Evolutionary conservation across 345 rosid species (phyloP), one percentile per base, ranked within the genome.

Genomic region (Noccaea caerulescens): DNA sequence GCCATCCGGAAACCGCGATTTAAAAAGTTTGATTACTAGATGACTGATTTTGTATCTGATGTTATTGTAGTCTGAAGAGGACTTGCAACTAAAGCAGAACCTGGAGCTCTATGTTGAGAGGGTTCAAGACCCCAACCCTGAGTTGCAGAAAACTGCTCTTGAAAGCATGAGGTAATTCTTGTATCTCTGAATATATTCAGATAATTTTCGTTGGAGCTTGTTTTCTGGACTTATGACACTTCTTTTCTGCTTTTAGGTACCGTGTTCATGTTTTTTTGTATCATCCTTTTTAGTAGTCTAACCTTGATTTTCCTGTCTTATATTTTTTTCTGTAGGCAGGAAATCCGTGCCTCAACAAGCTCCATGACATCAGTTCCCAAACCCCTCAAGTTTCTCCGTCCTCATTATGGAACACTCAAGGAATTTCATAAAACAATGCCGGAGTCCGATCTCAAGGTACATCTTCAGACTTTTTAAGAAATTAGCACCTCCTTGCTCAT

Each of bases 341-440:
- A 91, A 76, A 92, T 94, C 27, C 87, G 97, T 18, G 86, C 88
- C 25, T 79, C 99, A 58, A 94, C 98, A 4, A 91, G 98, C 80
- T 94, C 99, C 27, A 91, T 94, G 99, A 94, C 99, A 18, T 91
- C 98, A 30, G 98, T 91, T 76, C 99, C 98, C 16, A 94, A 94
- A 82, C 98, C 97, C 7, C 84, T 94, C 69, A 94, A 91, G 83
- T 94, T 94, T 83, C 98, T 94, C 44, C 90, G 98, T 18, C 97
- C 97, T 37, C 97, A 94, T 82, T 94, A 91, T 81, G 98, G 86
- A 81, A 80, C 91, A 59, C 84, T 94, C 8, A 94, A 94, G 61
- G 84, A 82, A 45, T 86, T 54, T 75, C 91, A 85, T 63, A 82
- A 75, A 68, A 84, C 71, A 55, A 84, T 94, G 99, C 64, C 14